These are phyloP conservation scores for Wallacemonas collosoma DNA, from an alignment of 208 protist genomes.

Conservation along the genomic window DNA sequence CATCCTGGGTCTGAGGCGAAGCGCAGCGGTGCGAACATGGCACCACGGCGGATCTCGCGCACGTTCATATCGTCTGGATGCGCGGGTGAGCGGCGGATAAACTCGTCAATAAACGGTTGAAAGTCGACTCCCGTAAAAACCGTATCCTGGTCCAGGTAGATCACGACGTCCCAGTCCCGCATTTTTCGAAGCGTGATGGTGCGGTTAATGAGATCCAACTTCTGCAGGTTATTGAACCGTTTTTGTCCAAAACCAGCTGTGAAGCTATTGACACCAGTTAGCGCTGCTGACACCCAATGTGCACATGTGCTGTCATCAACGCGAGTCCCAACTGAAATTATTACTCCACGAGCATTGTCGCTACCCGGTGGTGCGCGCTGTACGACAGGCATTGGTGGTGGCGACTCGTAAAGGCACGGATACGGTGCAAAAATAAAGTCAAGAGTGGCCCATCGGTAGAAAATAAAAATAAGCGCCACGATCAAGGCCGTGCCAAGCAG, in stretches of 20 bases:
- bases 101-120: conserved; percentile 6
- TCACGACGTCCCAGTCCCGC: conserved; percentile 15
- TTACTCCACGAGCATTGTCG: no score
- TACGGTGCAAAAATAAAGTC: no score
- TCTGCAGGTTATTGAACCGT: background rate
- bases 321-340: background rate
- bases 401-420: no score
- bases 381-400: no score
- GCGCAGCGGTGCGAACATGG: background rate
- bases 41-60: background rate
- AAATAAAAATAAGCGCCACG: no score
- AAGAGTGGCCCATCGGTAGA: no score
- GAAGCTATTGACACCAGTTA: conserved; percentile 2
- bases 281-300: background rate
- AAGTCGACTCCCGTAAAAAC: conserved; percentile 5
- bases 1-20: background rate
- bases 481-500: no score
- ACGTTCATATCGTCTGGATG: conserved; percentile 4
- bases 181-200: background rate
- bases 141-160: background rate
- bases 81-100: background rate
- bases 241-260: background rate
- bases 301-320: background rate
- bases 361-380: no score
- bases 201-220: background rate